phyloP scores from a whole-genome alignment of 352 stramenopile species.

The Globisporangium canariense region DNA sequence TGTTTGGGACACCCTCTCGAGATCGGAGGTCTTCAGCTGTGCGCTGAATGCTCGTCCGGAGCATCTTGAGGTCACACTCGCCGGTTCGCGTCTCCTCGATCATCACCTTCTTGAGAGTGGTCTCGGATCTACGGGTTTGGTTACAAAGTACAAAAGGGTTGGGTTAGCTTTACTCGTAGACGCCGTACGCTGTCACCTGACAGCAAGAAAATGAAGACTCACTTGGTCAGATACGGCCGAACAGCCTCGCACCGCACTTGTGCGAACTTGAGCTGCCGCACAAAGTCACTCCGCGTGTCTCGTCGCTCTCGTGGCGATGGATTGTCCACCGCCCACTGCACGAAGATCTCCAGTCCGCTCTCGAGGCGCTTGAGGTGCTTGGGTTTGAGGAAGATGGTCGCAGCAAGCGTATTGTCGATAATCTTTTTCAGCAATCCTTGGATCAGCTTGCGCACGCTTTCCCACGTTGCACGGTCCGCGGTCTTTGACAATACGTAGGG shows the following conservation, averaged over 20 bases:
- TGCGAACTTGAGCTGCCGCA: conserved; percentile 3
- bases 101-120: background rate
- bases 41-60: background rate
- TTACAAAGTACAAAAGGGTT: background rate
- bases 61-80: background rate
- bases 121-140: background rate
- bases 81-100: background rate
- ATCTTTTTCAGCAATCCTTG: background rate
- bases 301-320: background rate
- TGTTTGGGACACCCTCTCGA: background rate
- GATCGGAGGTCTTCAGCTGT: background rate
- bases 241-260: background rate
- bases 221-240: background rate
- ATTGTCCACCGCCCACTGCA: background rate
- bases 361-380: conserved; percentile 4
- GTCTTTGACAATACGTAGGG: background rate
- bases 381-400: background rate
- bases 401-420: background rate
- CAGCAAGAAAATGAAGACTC: background rate
- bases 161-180: background rate
- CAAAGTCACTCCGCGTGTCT: conserved; percentile 1
- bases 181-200: background rate
- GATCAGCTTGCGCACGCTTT: background rate
- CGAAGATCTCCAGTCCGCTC: background rate
- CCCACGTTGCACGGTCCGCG: background rate